These are phyloP conservation scores for Aegilops umbellulata DNA, from an alignment of 176 grass and related monocot species.

Conservation along the genomic window DNA sequence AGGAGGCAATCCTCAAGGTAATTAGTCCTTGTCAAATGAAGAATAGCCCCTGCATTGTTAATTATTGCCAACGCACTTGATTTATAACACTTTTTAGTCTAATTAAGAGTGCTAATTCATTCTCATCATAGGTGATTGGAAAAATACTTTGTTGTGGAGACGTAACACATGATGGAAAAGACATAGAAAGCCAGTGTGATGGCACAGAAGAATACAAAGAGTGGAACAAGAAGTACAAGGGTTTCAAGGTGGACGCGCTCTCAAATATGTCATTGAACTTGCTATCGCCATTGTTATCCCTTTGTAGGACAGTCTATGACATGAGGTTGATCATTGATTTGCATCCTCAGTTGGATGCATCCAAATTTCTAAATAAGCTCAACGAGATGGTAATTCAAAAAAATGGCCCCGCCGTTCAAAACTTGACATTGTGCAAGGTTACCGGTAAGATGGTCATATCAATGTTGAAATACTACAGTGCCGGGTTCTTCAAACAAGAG, in stretches of 20 bases:
- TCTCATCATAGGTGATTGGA: not conserved
- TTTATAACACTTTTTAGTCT: not conserved
- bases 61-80: no score
- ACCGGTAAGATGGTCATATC: not conserved
- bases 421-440: not conserved
- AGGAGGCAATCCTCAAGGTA: rapidly evolving
- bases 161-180: no score
- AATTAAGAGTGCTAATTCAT: no score
- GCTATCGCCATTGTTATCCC: not conserved
- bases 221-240: no score
- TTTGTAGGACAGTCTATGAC: not conserved
- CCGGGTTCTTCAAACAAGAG: not conserved
- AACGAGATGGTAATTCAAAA: rapidly evolving
- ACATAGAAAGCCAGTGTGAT: not conserved
- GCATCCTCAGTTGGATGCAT: not conserved
- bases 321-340: not conserved
- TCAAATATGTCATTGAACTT: no score
- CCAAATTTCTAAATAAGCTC: not conserved
- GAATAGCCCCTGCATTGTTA: not conserved
- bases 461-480: not conserved
- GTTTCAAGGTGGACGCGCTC: no score
- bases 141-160: not conserved
- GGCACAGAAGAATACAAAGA: no score
- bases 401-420: rapidly evolving
- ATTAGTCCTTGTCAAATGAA: no score